Evolutionary conservation across 768 basidiomycete species (phyloP).

Genomic region (Leccinum imitatum): DNA sequence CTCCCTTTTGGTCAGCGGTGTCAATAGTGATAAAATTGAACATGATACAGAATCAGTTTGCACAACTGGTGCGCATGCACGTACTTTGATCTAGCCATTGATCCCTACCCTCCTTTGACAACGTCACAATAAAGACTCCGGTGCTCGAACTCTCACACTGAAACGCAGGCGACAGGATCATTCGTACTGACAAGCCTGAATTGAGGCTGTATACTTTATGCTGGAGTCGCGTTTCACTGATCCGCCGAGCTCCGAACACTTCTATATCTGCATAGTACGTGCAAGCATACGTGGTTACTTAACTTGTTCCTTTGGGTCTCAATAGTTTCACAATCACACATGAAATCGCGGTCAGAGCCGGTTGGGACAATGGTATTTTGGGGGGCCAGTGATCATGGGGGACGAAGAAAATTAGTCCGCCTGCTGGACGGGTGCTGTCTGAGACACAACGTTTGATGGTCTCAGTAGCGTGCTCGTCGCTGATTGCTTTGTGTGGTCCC

Average conservation of each 20-base stretch:
- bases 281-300: no score
- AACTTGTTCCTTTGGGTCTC: background rate
- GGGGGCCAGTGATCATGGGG: no score
- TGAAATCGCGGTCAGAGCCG: background rate
- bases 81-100: background rate
- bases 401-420: no score
- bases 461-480: no score
- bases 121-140: background rate
- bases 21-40: background rate
- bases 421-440: background rate
- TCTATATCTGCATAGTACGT: background rate
- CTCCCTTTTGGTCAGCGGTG: background rate
- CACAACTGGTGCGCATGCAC: background rate
- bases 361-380: no score
- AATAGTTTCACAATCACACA: background rate
- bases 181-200: background rate
- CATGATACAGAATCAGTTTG: background rate
- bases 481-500: no score
- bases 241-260: background rate
- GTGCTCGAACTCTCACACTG: background rate
- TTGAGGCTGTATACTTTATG: background rate
- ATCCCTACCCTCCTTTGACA: background rate
- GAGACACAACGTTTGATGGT: background rate
- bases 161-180: background rate
- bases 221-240: background rate